Base-by-base conservation (phyloP, 192 early-diverging fungal species). In the Nowakowskiella sp. region DNA sequence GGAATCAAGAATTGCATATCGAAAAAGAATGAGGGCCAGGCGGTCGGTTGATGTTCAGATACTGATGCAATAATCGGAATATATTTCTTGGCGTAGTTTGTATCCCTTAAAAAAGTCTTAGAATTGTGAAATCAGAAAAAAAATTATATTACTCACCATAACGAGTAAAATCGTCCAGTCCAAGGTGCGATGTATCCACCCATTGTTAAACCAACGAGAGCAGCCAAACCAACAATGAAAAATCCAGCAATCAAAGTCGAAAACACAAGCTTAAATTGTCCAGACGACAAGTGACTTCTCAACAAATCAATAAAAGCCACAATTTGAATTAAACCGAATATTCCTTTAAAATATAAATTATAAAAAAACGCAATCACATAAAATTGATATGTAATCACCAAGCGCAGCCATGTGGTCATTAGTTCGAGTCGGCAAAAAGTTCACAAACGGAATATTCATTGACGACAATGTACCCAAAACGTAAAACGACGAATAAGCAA, bases 21-120 rank as follows among this genome's bases (percentile, higher is more conserved):
- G 69, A 99, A 98, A 75, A 98, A 98, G 78, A 97, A 97, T 22
- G 93, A 90, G 7, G 97, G 83, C 97, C 97, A 99, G 0, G 97
- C 82, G 3, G 97, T 98, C 21, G 97, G 97, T 67, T 98, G 97
- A 72, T 99, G 97, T 69, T 99, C 97, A 4, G 95, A 98, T 28
- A 99, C 97, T 19, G 97, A 99, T 0, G 97, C 97, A 64, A 99
- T 99, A 58, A 99, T 98, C 0, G 97, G 97, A 68, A 99, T 99
- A 61, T 98, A 84, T 47, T 87, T 92, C 74, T 98, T 98, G 47
- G 97, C 97, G 57, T 99, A 99, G n/a, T 89, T 91, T 6, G 97
- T 99, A 70, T 99, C 97, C 13, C 36, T 39, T 13, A 39, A 39
- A 19, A 39, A 39, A 13, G 19, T 13, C 13, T 19, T 39, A 19